Conservation (phyloP, 2,329 filamentous ascomycete species). For the Sporothrix humicola region DNA sequence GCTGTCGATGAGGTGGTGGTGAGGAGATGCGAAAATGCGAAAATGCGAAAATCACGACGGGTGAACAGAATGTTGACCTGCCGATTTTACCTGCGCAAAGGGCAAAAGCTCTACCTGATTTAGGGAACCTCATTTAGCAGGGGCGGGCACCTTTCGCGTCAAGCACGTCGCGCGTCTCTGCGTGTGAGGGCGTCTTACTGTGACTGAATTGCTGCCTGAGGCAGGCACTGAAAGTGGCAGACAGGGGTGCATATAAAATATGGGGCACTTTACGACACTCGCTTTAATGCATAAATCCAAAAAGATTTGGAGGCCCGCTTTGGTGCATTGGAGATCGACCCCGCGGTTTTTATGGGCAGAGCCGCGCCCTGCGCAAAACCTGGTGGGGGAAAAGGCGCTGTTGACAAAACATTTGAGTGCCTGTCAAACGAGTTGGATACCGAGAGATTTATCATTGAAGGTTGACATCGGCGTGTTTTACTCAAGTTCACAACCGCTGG, state of each 20-base stretch:
- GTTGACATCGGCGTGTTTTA: too few relatives aligned
- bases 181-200: conserved; percentile 1
- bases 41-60: background rate
- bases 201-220: conserved; percentile 31
- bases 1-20: background rate
- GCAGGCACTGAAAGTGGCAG: conserved; percentile 29
- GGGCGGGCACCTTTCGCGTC: conserved; percentile 37
- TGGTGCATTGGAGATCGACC: background rate
- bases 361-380: background rate
- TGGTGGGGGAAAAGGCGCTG: conserved; percentile 13
- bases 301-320: background rate
- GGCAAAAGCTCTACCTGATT: conserved; percentile 28
- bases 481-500: too few relatives aligned
- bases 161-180: conserved; percentile 37
- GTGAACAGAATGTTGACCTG: conserved; percentile 14
- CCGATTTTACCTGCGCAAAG: conserved; percentile 16
- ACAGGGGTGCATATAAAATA: background rate
- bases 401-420: background rate
- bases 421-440: too few relatives aligned
- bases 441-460: too few relatives aligned
- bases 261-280: too few relatives aligned
- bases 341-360: conserved; percentile 14
- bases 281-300: background rate
- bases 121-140: conserved; percentile 24
- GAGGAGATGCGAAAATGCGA: conserved; percentile 1